Percentiles rank a stretch among this genome's conserved stretches.
phyloP scores from a whole-genome alignment of 306 rosid species.

The Lathyrus oleraceus region DNA sequence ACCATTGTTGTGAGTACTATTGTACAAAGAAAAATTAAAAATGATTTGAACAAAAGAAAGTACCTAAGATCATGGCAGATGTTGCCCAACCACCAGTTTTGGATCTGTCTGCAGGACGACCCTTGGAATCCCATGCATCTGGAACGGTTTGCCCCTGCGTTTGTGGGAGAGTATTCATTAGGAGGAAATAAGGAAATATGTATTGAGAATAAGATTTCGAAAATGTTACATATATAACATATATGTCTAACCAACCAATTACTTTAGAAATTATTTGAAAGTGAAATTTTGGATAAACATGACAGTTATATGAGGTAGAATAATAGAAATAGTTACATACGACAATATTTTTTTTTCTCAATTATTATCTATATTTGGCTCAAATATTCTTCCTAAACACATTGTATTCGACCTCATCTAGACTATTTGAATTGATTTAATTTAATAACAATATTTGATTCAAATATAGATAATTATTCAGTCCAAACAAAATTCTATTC shows the following conservation, averaged over 20 bases:
- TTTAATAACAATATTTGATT: neutral
- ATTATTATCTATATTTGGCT: neutral
- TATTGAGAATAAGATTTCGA: neutral
- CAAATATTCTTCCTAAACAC: neutral
- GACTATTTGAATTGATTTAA: no score
- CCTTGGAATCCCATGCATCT: slow-evolving; percentile 88
- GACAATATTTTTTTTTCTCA: neutral
- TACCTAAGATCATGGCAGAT: slow-evolving; percentile 83
- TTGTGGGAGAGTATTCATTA: slow-evolving; percentile 46
- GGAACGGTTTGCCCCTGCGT: slow-evolving; percentile 46
- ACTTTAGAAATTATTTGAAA: neutral
- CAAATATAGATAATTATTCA: neutral
- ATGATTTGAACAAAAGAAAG: neutral
- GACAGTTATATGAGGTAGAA: neutral
- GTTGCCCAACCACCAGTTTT: slow-evolving; percentile 82
- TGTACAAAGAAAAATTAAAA: neutral
- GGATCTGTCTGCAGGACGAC: slow-evolving; percentile 60
- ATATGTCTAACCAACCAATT: neutral
- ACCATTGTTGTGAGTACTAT: no score
- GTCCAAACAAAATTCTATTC: neutral
- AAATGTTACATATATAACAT: slow-evolving; percentile 1
- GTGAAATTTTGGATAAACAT: neutral
- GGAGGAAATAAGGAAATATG: neutral
- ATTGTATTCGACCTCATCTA: no score
- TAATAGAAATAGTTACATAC: neutral